Conservation (phyloP, 2,329 filamentous ascomycete genomes). For the Arthroderma sp. region DNA sequence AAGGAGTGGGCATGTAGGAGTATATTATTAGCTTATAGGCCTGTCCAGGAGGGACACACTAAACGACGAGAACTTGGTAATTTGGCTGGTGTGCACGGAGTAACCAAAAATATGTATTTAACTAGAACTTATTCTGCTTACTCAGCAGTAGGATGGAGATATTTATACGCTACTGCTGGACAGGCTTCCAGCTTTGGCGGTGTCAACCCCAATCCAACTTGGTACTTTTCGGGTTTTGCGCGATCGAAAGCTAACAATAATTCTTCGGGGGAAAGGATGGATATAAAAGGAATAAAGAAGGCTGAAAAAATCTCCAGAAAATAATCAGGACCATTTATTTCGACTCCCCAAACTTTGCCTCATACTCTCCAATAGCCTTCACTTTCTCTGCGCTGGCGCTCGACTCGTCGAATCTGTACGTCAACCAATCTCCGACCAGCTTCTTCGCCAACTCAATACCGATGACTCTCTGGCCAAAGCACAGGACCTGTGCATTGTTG, state of each 20-base stretch:
- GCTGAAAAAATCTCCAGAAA: background rate
- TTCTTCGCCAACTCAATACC: slow-evolving; percentile 68
- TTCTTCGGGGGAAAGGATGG: background rate
- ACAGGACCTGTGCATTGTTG: slow-evolving; percentile 79
- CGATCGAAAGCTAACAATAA: background rate
- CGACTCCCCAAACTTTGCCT: slow-evolving; percentile 25
- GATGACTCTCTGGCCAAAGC: slow-evolving; percentile 73
- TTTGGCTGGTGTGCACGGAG: too few relatives aligned
- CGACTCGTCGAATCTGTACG: slow-evolving; percentile 63
- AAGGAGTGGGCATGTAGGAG: too few relatives aligned
- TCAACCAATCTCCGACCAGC: slow-evolving; percentile 69
- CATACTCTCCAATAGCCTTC: slow-evolving; percentile 36
- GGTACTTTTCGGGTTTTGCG: too few relatives aligned
- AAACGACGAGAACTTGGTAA: too few relatives aligned
- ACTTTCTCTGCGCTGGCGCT: slow-evolving; percentile 53
- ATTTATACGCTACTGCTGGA: too few relatives aligned
- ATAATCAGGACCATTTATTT: background rate
- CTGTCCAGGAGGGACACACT: too few relatives aligned
- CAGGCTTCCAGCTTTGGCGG: too few relatives aligned
- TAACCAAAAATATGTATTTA: too few relatives aligned
- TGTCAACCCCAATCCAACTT: too few relatives aligned
- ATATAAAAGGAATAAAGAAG: background rate
- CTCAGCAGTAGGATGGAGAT: too few relatives aligned
- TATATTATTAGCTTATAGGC: too few relatives aligned
- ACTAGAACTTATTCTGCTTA: too few relatives aligned